Evolutionary conservation across 2,329 filamentous ascomycete species (phyloP), one percentile per base, ranked within the genome.

Genomic region (Annulohypoxylon truncatum): DNA sequence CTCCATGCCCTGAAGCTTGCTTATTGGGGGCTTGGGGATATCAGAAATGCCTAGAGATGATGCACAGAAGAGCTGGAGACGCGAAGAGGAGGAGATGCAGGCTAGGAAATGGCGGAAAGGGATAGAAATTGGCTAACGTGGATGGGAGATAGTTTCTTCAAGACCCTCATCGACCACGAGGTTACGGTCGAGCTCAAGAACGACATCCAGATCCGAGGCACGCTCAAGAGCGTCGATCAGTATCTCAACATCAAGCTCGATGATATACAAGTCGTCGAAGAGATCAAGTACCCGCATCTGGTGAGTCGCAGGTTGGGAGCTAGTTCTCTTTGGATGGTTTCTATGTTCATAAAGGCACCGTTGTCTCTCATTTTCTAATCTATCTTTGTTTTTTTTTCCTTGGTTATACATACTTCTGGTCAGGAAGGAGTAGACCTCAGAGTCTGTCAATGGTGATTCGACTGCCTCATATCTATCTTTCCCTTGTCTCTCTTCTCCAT

Each of bases 161-260:
- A 98, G 82, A 98, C 95, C 57, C 92, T 98, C 76, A 96, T 97
- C 79, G 96, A 97, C 84, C 92, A 96, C 73, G 90, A 96, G 84
- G 94, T 99, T 77, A 98, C 94, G 48, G 94, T 99, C 78, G 96
- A 99, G 84, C 92, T 99, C 79, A 99, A 99, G 83, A 99, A 99
- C 80, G 96, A 99, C 82, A 97, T 99, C 74, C 94, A 94, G 78
- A 96, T 99, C 79, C 92, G 93, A 75, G 96, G 96, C 72, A 96
- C 91, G 33, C 86, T 99, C 72, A 99, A 98, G 85, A 96, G 92
- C 77, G 95, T 99, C 72, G 96, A 99, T 79, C 96, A 98, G 83
- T 99, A 97, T 82, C 89, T 99, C 77, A 99, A 99, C 83, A 97
- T 99, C 83, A 98, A 98, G 85, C 89, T 99, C 53, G 96, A 99